These are phyloP conservation scores for Puccinia horiana DNA, from an alignment of 1,284 basidiomycete species.

Conservation along the genomic window DNA sequence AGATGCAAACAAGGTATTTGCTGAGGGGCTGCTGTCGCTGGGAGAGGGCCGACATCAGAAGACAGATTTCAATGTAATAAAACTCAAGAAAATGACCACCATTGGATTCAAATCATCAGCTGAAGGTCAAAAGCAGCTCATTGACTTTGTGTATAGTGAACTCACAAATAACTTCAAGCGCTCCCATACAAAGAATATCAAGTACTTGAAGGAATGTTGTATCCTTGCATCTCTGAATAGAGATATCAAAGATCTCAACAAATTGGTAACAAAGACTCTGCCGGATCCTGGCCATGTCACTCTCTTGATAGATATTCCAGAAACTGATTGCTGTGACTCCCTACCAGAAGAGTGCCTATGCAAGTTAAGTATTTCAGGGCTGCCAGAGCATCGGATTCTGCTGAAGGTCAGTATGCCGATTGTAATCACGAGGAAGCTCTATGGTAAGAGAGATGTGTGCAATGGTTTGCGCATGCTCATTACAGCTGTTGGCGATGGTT, in stretches of 20 bases:
- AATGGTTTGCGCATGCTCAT: conserved; percentile 5
- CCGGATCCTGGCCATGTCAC: background rate
- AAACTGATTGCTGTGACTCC: background rate
- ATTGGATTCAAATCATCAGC: no score
- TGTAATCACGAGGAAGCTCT: no score
- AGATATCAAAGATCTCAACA: no score
- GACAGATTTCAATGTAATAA: no score
- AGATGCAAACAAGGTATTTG: background rate
- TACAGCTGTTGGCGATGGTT: background rate
- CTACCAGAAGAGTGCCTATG: background rate
- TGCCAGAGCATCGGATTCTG: background rate
- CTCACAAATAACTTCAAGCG: no score
- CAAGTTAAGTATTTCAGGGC: background rate
- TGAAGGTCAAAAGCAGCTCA: no score
- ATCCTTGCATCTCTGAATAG: background rate
- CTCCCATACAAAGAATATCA: no score
- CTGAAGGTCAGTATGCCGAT: background rate
- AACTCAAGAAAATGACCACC: background rate
- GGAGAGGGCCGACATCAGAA: no score
- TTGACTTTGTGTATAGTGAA: background rate
- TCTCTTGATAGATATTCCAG: background rate
- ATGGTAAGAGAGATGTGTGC: background rate
- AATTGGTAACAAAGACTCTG: background rate
- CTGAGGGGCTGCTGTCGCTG: no score
- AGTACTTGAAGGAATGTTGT: background rate